phyloP scores from a whole-genome alignment of 495 filamentous ascomycete species.

The Aspergillus sclerotioniger region DNA sequence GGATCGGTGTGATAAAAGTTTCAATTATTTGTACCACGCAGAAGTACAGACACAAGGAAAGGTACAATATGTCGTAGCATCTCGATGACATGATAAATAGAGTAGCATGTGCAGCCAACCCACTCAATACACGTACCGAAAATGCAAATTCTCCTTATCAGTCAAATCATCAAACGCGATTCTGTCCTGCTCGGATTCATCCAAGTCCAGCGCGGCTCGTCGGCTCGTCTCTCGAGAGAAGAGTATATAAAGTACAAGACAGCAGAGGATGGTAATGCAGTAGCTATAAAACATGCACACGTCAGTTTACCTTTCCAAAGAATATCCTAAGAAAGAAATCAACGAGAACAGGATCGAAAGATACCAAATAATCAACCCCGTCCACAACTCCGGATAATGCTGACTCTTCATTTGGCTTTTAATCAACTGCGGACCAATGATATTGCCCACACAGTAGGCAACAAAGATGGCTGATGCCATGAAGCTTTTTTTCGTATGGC shows the following conservation, averaged over 20 bases:
- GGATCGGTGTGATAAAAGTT: no score
- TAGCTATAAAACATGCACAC: constrained; percentile 33
- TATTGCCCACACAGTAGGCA: constrained; percentile 70
- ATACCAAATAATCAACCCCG: constrained; percentile 63
- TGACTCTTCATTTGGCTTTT: constrained; percentile 54
- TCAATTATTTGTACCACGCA: no score
- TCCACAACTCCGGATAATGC: constrained; percentile 71
- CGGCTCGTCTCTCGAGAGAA: constrained; percentile 56
- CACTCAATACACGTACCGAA: constrained; percentile 58
- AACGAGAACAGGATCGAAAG: no score
- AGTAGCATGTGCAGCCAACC: no score
- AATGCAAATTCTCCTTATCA: constrained; percentile 72
- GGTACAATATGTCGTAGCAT: no score
- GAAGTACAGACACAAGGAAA: no score
- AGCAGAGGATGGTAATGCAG: constrained; percentile 60
- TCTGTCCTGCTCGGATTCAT: constrained; percentile 61
- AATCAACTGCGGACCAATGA: constrained; percentile 69
- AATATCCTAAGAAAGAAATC: no score
- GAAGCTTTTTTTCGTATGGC: constrained; percentile 75
- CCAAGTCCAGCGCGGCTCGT: constrained; percentile 42
- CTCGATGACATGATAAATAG: no score
- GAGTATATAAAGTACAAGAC: constrained; percentile 53
- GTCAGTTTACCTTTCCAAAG: no score
- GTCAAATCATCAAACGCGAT: constrained; percentile 71
- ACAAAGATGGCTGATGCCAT: constrained; percentile 72